Base-by-base conservation (phyloP, 768 basidiomycete genomes). In the Mycena chlorophos region DNA sequence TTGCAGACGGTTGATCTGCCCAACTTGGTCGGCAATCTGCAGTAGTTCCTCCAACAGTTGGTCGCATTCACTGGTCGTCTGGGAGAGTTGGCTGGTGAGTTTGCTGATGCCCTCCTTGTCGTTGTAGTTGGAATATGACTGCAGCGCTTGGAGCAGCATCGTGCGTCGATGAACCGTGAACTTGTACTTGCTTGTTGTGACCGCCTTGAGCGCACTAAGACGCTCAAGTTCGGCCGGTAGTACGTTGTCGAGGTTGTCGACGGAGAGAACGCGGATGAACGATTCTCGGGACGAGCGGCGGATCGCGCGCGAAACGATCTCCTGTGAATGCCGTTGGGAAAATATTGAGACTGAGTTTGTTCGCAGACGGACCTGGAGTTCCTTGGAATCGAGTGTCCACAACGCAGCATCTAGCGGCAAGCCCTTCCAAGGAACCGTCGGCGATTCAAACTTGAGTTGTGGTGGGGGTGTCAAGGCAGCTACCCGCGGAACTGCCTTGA, bases 231-330 rank as follows among this genome's bases (percentile, higher is more conserved):
- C 89, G 23, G 74, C 73, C 0, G 83, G 80, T 3, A 90, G 73
- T 57, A 76, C 77, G 23, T 68, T 74, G 57, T 89, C 87, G 54
- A 89, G 73, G 16, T 80, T 79, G 14, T 87, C 80, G 14, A 81
- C 60, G 13, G 87, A 80, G 20, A 91, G 76, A 10, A 91, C 74
- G 3, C 88, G 87, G 48, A 91, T 81, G 62, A 84, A 88, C 2
- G 86, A 84, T 55, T 87, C 86, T 56, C 78, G 76, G 0, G 87
- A 83, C 10, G 87, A 87, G 19, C 80, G 73, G 14, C 86, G 81
- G 60, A 91, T 88, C 4, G 87, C 86, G 5, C 81, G 77, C 27
- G 88, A 85, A 19, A 89, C 89, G 55, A 89, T 80, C 22, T 80
- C 75, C 64, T 90, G 80, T 19, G n/a, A n/a, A n/a, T n/a, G 80